phyloP scores from a whole-genome alignment of 108 stramenopile genomes.

The Nitzschia sp. region DNA sequence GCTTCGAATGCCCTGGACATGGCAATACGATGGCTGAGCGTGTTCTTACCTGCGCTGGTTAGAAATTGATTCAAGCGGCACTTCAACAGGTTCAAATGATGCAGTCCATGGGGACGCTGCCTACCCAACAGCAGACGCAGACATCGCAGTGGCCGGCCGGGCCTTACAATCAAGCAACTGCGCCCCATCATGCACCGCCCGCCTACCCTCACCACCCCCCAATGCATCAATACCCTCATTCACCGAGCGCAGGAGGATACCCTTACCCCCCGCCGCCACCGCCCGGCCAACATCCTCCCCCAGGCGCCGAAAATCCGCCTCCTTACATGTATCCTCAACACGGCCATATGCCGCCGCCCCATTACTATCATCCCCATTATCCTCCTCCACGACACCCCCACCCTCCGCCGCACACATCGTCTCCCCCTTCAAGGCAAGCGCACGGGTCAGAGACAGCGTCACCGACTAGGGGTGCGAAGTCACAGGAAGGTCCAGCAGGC shows the following conservation, averaged over 20 bases:
- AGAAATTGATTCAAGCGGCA: conserved; percentile 78
- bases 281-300: conserved; percentile 34
- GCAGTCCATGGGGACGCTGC: conserved; percentile 54
- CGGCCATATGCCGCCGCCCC: conserved; percentile 61
- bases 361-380: conserved; percentile 52
- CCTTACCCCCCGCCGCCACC: conserved; percentile 43
- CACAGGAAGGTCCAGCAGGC: conserved; percentile 16
- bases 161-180: conserved; percentile 53
- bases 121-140: conserved; percentile 43
- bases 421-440: conserved; percentile 22
- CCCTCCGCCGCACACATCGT: conserved; percentile 21
- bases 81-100: conserved; percentile 77
- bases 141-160: conserved; percentile 38
- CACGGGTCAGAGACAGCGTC: conserved; percentile 13
- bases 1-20: neutral
- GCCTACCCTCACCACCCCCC: conserved; percentile 25
- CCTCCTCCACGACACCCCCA: conserved; percentile 33
- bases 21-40: neutral
- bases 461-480: conserved; percentile 26
- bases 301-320: conserved; percentile 14
- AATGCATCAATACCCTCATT: conserved; percentile 37
- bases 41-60: neutral
- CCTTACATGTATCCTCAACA: conserved; percentile 46
- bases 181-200: conserved; percentile 28
- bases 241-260: conserved; percentile 26